phyloP scores from a whole-genome alignment of 2,329 filamentous ascomycete genomes.

The Fusarium torreyae region DNA sequence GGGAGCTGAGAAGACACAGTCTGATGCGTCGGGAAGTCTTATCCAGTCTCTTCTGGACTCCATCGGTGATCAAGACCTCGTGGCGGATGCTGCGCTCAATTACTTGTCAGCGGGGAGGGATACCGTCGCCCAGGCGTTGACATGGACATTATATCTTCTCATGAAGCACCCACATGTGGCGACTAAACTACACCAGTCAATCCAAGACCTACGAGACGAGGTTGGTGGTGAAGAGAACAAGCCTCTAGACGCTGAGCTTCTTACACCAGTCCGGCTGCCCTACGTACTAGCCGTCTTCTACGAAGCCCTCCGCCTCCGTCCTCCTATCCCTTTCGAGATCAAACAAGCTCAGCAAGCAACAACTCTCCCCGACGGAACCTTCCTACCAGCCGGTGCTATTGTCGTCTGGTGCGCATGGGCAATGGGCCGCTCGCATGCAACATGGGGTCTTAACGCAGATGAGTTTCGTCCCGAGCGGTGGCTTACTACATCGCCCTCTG shows the following conservation, averaged over 20 bases:
- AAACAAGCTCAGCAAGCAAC: conserved; percentile 69
- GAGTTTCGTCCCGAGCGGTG: conserved; percentile 71
- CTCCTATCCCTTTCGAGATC: conserved; percentile 77
- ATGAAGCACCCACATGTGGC: conserved; percentile 64
- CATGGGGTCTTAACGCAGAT: conserved; percentile 71
- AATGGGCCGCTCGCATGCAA: conserved; percentile 70
- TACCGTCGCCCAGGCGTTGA: conserved; percentile 75
- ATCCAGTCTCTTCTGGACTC: conserved; percentile 73
- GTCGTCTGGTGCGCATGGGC: conserved; percentile 77
- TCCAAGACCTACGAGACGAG: conserved; percentile 46
- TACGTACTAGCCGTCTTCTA: conserved; percentile 75
- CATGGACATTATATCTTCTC: conserved; percentile 75
- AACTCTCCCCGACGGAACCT: conserved; percentile 73
- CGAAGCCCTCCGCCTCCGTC: conserved; percentile 73
- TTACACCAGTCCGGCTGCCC: conserved; percentile 63
- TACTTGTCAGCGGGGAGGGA: conserved; percentile 77
- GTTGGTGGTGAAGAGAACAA: background rate
- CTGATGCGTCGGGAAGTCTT: conserved; percentile 66
- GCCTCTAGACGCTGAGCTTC: conserved; percentile 48
- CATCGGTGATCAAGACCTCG: conserved; percentile 66
- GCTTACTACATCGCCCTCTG: conserved; percentile 56
- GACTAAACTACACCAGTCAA: conserved; percentile 61
- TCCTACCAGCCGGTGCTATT: conserved; percentile 67
- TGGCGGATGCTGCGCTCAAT: conserved; percentile 76
- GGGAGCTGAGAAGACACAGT: conserved; percentile 10